Evolutionary conservation across 345 rosid genomes (phyloP), one percentile per base, ranked within the genome.

Genomic region (Sonneratia alba): DNA sequence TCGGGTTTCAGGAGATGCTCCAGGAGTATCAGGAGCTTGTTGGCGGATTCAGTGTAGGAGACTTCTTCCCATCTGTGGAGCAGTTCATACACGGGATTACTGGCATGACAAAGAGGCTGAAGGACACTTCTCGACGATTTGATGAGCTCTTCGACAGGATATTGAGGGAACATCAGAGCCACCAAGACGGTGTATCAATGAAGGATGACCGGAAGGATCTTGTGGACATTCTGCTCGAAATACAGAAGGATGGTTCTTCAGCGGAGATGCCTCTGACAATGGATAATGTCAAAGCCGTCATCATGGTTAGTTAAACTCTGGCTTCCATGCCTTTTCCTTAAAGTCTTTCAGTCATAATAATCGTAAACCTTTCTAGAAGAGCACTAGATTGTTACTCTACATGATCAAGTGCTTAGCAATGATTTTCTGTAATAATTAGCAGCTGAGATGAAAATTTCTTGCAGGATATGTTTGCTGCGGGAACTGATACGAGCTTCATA

Each of bases 1-100:
- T 73, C 57, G 87, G 85, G 32, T 86, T 86, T 69, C 79, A 85
- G 22, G 78, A 76, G 75, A 78, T 85, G 86, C 87, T 87, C 0
- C 79, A 79, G 27, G 85, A 86, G 69, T 77, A 36, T 73, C 76
- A 82, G 68, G 80, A 76, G 72, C 64, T 85, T 21, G 77, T 79
- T 13, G 83, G 83, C 15, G 78, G 82, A 7, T 79, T 80, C 70
- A 78, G 76, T 38, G 3, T 78, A 0, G 80, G 81, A 42, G 85
- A 85, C 72, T 83, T 79, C 78, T 86, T 81, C 66, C 87, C 87
- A 22, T 75, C 78, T 37, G 36, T 81, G 80, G 82, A 79, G 80
- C 81, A 79, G 67, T 81, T 81, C 69, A 18, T 86, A 18, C 81
- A 80, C 64, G 75, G 75, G 45, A 13, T 83, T 42, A 81, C 81